These are phyloP conservation scores for Colletotrichum godetiae DNA, from an alignment of 2,329 filamentous ascomycete species.

Conservation along the genomic window DNA sequence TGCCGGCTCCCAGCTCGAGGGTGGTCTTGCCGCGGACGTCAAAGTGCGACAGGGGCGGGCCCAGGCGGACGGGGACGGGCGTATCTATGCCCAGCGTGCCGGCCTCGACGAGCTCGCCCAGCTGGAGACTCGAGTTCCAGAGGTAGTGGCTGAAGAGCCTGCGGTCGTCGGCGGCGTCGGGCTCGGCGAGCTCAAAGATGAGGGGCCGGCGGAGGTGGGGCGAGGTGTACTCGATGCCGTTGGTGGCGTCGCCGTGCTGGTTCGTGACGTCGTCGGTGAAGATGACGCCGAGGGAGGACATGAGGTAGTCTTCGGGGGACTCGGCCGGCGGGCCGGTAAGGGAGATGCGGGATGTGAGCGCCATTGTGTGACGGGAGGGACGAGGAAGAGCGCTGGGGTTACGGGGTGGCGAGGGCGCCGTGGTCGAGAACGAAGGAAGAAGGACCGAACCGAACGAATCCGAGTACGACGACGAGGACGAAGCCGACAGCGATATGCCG, in stretches of 20 bases:
- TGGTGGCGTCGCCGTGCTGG: constrained; percentile 72
- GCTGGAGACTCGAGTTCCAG: constrained; percentile 74
- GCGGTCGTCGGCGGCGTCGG: constrained; percentile 62
- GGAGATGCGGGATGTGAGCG: constrained; percentile 58
- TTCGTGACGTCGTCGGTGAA: constrained; percentile 76
- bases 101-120: constrained; percentile 67
- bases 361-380: constrained; percentile 48
- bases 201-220: constrained; percentile 59
- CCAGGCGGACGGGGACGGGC: constrained; percentile 6
- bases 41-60: constrained; percentile 46
- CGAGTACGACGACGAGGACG: constrained; percentile 9
- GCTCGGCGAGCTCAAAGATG: constrained; percentile 59
- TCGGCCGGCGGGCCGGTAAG: constrained; percentile 48
- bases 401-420: background rate
- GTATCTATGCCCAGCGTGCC: constrained; percentile 49
- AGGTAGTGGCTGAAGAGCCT: constrained; percentile 77
- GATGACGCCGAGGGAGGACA: constrained; percentile 68
- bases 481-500: background rate
- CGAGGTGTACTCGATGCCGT: constrained; percentile 69
- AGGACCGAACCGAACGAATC: background rate
- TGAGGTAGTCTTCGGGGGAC: constrained; percentile 70
- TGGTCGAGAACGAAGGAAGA: background rate
- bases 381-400: constrained; percentile 14
- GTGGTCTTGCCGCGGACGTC: constrained; percentile 62
- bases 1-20: constrained; percentile 77